Conservation (phyloP, 768 basidiomycete species). For the Termitomyces sp. region DNA sequence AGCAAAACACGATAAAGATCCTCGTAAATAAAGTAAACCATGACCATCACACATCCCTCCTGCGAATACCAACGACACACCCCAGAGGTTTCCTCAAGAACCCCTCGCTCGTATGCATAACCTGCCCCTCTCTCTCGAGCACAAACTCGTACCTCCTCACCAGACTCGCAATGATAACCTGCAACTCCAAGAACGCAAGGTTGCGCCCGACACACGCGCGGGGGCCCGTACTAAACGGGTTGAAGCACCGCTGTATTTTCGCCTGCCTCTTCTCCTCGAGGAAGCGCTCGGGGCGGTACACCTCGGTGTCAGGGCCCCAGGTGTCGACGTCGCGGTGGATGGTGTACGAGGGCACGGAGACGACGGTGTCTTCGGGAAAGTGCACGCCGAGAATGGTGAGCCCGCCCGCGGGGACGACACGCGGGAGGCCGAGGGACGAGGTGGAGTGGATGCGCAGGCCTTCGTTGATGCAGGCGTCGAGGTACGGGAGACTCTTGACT, state of each 20-base stretch:
- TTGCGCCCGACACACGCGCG: constrained; percentile 84
- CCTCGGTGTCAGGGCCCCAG: constrained; percentile 79
- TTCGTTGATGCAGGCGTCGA: constrained; percentile 87
- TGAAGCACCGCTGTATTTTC: constrained; percentile 67
- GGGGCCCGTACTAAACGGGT: constrained; percentile 83
- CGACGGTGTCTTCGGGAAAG: constrained; percentile 71
- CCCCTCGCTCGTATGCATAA: constrained; percentile 77
- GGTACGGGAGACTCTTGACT: constrained; percentile 70
- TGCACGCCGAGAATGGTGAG: constrained; percentile 48
- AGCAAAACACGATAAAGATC: too few relatives aligned
- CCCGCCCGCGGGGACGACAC: constrained; percentile 71
- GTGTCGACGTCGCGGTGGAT: constrained; percentile 67
- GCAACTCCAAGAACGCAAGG: constrained; percentile 71
- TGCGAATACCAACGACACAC: constrained; percentile 69
- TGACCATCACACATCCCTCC: constrained; percentile 47
- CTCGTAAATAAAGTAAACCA: too few relatives aligned
- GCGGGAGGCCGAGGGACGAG: constrained; percentile 77
- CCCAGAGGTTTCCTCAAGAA: constrained; percentile 80
- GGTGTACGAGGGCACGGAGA: constrained; percentile 79
- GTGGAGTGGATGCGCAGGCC: constrained; percentile 82
- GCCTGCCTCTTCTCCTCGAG: constrained; percentile 42
- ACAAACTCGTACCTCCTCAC: constrained; percentile 72
- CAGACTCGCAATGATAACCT: constrained; percentile 78
- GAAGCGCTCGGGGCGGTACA: constrained; percentile 81
- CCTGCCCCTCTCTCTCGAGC: constrained; percentile 51